These are phyloP conservation scores for Jaltomata sinuosa DNA, from an alignment of 257 asterid genomes.

Conservation along the genomic window DNA sequence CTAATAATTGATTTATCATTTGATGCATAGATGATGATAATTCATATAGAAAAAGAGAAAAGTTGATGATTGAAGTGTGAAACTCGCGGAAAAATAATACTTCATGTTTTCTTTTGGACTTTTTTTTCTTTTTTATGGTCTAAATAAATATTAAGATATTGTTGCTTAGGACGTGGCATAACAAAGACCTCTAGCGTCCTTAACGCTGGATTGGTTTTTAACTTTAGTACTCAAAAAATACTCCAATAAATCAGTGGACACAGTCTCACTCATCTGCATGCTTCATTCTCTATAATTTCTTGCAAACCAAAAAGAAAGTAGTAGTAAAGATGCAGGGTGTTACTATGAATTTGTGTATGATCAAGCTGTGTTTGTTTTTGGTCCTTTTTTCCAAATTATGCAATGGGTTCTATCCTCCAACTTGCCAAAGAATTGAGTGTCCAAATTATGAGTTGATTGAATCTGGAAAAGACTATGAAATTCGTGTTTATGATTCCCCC, in stretches of 20 bases:
- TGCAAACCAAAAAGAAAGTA: not conserved
- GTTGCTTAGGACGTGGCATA: not conserved
- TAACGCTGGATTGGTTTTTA: not conserved
- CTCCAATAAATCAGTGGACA: not conserved
- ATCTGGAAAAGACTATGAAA: slow-evolving; percentile 67
- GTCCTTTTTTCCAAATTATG: not conserved
- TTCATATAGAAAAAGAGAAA: too few relatives aligned
- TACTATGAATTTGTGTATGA: not conserved
- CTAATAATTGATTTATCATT: too few relatives aligned
- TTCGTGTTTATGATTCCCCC: slow-evolving; percentile 71
- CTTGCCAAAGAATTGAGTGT: slow-evolving; percentile 78
- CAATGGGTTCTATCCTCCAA: slow-evolving; percentile 41
- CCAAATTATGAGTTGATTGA: slow-evolving; percentile 63
- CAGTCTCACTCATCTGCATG: not conserved
- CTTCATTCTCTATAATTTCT: not conserved
- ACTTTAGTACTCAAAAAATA: not conserved
- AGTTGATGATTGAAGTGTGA: too few relatives aligned
- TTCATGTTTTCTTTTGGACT: too few relatives aligned
- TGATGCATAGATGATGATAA: too few relatives aligned
- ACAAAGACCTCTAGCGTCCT: not conserved
- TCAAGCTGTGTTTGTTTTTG: not conserved
- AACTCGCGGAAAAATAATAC: too few relatives aligned
- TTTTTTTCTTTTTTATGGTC: not conserved
- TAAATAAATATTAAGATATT: not conserved
- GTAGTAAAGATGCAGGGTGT: not conserved